A percentile compares a stretch with the other conserved stretches of the same genome.
These are phyloP conservation scores for Fraxinus sp. DNA, from an alignment of 305 asterid species.

Conservation along the genomic window DNA sequence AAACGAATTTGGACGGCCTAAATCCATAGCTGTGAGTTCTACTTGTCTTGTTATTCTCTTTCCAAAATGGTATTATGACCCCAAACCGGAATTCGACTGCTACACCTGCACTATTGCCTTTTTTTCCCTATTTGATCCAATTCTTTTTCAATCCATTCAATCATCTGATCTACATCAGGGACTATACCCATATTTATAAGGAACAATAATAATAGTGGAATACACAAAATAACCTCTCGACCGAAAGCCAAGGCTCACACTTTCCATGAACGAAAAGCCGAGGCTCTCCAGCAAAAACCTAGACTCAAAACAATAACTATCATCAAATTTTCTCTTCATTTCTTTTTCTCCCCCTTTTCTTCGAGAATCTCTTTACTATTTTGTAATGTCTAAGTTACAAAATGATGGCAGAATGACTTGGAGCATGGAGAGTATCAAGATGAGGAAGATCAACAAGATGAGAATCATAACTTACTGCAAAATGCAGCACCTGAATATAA, in stretches of 20 bases:
- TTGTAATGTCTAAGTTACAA: background rate
- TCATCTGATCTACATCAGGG: background rate
- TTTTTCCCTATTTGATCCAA: too few relatives aligned
- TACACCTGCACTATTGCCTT: too few relatives aligned
- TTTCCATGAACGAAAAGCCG: background rate
- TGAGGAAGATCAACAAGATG: constrained; percentile 42
- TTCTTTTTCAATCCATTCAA: too few relatives aligned
- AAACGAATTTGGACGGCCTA: too few relatives aligned
- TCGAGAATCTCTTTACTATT: background rate
- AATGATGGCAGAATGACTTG: constrained; percentile 6
- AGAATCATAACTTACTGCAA: constrained; percentile 25
- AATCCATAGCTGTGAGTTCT: too few relatives aligned
- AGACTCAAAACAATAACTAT: background rate
- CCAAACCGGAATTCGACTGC: too few relatives aligned
- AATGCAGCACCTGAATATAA: constrained; percentile 52
- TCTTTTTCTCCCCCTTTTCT: background rate
- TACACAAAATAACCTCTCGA: background rate
- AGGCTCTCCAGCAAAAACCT: background rate
- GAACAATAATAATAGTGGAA: background rate
- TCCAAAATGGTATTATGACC: too few relatives aligned
- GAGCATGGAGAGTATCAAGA: constrained; percentile 35
- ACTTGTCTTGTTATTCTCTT: too few relatives aligned
- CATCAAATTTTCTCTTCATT: background rate
- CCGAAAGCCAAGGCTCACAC: background rate
- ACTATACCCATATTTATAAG: background rate